Evolutionary conservation across 805 yeast genomes (phyloP), one percentile per base, ranked within the genome.

Genomic region (Sugiyamaella valdiviana): DNA sequence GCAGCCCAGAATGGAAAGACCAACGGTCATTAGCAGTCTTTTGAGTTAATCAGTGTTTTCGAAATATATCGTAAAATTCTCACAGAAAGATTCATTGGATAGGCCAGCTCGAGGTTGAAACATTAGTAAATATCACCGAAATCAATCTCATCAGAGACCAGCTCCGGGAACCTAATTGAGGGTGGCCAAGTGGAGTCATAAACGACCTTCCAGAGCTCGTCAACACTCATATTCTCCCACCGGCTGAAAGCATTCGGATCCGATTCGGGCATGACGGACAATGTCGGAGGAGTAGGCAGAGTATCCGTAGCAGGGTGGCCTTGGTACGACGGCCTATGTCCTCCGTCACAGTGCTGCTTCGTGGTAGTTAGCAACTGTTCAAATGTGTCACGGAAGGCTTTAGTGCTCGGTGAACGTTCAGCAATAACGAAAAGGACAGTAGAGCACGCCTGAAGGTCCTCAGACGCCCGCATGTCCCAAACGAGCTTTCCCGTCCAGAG

Each of bases 341-440:
- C 22, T 24, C 36, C 21, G 7, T 23, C 20, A 14, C 20, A 32
- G 22, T 46, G 46, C 46, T 42, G 40, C 36, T 15, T 42, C 12
- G 50, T 46, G 14, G 21, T 46, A 9, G 45, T 23, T 7, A 46
- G 50, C 29, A 46, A 23, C 5, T 29, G 19, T 17, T 48, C 51
- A 43, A 48, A 48, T 15, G 37, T 36, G 26, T 48, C 51, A 14
- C 51, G 42, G 17, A 40, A 36, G 9, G 35, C 16, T 17, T 36
- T 38, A 3, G 51, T 21, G 5, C 21, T 24, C 2, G 39, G 39
- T 5, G 36, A 14, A 17, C 48, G 16, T 16, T 48, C 51, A 12
- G 51, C 51, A 21, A 48, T 24, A 12, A 48, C 48, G 20, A 43
- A 48, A 22, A 48, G 24, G 19, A 48, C 51, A 17, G 47, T 44